These are phyloP conservation scores for Auriculariales sp. DNA, from an alignment of 768 basidiomycete species.

Conservation along the genomic window DNA sequence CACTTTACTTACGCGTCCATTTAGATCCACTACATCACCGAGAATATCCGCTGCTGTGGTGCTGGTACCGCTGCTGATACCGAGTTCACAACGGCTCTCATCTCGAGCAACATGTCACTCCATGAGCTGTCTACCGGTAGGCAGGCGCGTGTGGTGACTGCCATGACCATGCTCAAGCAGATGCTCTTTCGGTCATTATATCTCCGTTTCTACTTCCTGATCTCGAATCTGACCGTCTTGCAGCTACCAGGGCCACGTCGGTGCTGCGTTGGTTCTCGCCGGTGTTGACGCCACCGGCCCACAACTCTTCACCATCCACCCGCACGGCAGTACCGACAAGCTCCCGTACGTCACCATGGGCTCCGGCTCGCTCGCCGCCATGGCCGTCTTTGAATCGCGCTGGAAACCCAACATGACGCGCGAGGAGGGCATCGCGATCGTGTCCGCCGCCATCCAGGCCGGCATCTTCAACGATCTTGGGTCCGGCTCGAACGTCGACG, in stretches of 20 bases:
- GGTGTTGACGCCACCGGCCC: slow-evolving; percentile 92
- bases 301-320: slow-evolving; percentile 89
- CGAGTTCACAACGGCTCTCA: slow-evolving; percentile 85
- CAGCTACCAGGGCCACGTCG: slow-evolving; percentile 87
- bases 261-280: slow-evolving; percentile 90
- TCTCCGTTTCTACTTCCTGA: too few relatives aligned
- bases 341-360: slow-evolving; percentile 99
- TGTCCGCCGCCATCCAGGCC: slow-evolving; percentile 75
- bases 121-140: slow-evolving; percentile 83
- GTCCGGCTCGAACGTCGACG: slow-evolving; percentile 97
- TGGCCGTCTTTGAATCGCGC: slow-evolving; percentile 88
- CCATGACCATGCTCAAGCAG: slow-evolving; percentile 98
- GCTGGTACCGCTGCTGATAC: slow-evolving; percentile 99
- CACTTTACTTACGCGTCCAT: not conserved
- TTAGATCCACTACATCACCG: slow-evolving; percentile 94
- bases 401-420: slow-evolving; percentile 81
- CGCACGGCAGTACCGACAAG: slow-evolving; percentile 97
- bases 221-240: not conserved
- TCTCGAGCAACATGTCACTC: slow-evolving; percentile 91
- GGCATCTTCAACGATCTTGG: slow-evolving; percentile 99
- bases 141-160: slow-evolving; percentile 87
- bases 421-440: slow-evolving; percentile 66
- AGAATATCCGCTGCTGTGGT: slow-evolving; percentile 92
- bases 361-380: slow-evolving; percentile 88
- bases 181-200: slow-evolving; percentile 88